These are phyloP conservation scores for Alopecurus myosuroides DNA, from an alignment of 176 grass and related monocot species.

Conservation along the genomic window DNA sequence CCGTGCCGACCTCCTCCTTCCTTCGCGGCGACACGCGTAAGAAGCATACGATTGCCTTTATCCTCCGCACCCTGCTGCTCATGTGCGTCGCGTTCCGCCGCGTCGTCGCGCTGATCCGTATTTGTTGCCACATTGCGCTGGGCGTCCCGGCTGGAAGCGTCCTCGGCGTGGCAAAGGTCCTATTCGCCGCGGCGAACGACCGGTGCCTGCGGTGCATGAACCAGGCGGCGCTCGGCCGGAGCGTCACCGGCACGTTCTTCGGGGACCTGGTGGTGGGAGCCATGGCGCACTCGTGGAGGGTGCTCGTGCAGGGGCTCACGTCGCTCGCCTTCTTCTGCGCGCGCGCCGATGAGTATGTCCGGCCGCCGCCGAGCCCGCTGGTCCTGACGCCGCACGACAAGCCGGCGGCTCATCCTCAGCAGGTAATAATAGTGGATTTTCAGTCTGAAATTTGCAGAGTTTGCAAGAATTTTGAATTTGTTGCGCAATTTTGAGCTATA, in stretches of 20 bases:
- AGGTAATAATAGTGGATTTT: conserved; percentile 19
- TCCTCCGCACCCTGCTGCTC: conserved; percentile 15
- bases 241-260: conserved; percentile 5
- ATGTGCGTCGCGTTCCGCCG: background rate
- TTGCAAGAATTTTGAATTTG: background rate
- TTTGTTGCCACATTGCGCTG: background rate
- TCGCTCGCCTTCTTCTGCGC: conserved; percentile 30
- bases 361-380: conserved; percentile 45
- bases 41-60: background rate
- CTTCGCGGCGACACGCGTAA: conserved; percentile 33
- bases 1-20: background rate
- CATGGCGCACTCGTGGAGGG: conserved; percentile 47
- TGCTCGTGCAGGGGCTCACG: conserved; percentile 43
- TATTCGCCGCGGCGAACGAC: conserved; percentile 5
- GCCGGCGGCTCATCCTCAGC: conserved; percentile 55
- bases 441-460: background rate
- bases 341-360: conserved; percentile 33
- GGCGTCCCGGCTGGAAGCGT: conserved; percentile 10
- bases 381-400: conserved; percentile 23
- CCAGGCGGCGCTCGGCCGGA: background rate
- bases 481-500: background rate
- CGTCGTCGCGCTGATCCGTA: background rate
- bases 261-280: conserved; percentile 10
- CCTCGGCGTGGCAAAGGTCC: background rate
- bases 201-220: conserved; percentile 17